Percentiles rank a stretch among this genome's conserved stretches.
phyloP scores from a whole-genome alignment of 805 yeast genomes.

The Metschnikowia kunwiensis region DNA sequence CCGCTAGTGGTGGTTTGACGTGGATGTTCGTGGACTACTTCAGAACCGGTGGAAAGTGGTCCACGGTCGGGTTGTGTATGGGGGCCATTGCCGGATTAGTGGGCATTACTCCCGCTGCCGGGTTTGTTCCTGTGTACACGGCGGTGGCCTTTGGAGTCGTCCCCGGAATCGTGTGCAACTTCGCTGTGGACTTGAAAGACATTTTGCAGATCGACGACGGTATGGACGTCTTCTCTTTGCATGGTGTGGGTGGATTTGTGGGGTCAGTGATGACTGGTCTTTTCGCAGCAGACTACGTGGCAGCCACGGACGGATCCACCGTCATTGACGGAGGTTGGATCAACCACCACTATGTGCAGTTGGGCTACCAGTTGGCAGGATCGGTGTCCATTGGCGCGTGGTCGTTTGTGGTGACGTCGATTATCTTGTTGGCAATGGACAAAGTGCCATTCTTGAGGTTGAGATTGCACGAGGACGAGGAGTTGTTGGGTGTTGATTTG shows the following conservation, averaged over 20 bases:
- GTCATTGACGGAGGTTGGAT: slow-evolving; percentile 82
- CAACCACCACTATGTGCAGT: slow-evolving; percentile 75
- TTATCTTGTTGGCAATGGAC: slow-evolving; percentile 65
- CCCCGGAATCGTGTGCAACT: slow-evolving; percentile 60
- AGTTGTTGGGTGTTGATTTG: slow-evolving; percentile 81
- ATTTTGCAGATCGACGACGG: slow-evolving; percentile 84
- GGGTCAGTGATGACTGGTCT: slow-evolving; percentile 87
- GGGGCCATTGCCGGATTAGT: slow-evolving; percentile 94
- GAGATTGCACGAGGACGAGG: slow-evolving; percentile 83
- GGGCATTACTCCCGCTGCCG: slow-evolving; percentile 96
- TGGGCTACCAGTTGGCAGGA: slow-evolving; percentile 87
- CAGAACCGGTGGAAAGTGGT: slow-evolving; percentile 85
- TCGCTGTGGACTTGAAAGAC: slow-evolving; percentile 77
- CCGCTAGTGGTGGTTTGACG: slow-evolving; percentile 86
- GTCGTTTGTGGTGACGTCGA: slow-evolving; percentile 70
- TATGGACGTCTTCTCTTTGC: slow-evolving; percentile 89
- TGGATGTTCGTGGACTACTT: slow-evolving; percentile 92
- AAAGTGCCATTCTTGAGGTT: slow-evolving; percentile 75
- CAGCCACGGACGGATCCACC: slow-evolving; percentile 72
- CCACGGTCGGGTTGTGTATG: slow-evolving; percentile 89
- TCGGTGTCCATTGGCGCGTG: slow-evolving; percentile 66
- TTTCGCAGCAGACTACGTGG: slow-evolving; percentile 87
- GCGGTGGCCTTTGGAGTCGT: slow-evolving; percentile 18
- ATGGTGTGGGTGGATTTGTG: slow-evolving; percentile 88
- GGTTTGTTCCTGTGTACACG: slow-evolving; percentile 84